phyloP scores from a whole-genome alignment of 192 early-diverging fungal genomes.

The Spinellus fusiger region DNA sequence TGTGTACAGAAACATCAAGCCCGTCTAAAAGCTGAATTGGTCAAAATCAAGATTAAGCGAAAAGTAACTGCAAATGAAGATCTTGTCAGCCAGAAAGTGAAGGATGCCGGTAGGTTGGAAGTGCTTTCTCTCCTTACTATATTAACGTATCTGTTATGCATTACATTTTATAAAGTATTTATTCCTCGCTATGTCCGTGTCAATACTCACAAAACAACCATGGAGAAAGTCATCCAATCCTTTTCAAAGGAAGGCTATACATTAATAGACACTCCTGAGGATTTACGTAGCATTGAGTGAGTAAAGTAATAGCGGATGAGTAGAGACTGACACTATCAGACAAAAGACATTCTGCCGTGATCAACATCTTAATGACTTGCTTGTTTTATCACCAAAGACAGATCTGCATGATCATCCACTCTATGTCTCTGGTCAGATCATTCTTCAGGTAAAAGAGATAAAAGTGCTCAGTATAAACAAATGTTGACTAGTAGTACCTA shows the following conservation, averaged over 20 bases:
- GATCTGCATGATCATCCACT: slow-evolving; percentile 85
- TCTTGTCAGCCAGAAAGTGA: slow-evolving; percentile 57
- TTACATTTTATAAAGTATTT: slow-evolving; percentile 31
- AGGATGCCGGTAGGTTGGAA: slow-evolving; percentile 39
- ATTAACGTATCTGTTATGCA: background rate
- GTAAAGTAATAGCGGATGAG: slow-evolving; percentile 1
- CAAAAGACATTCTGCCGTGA: slow-evolving; percentile 47
- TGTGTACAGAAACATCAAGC: slow-evolving; percentile 62
- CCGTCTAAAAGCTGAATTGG: slow-evolving; percentile 69
- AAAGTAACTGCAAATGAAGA: slow-evolving; percentile 62
- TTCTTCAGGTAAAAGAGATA: slow-evolving; percentile 62
- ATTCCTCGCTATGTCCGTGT: slow-evolving; percentile 86
- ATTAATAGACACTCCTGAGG: slow-evolving; percentile 30
- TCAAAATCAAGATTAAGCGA: slow-evolving; percentile 66
- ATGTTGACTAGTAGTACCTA: background rate
- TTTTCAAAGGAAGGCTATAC: slow-evolving; percentile 57
- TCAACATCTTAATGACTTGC: slow-evolving; percentile 70
- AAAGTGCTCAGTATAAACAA: background rate
- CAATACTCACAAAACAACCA: slow-evolving; percentile 70
- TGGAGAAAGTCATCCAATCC: slow-evolving; percentile 58
- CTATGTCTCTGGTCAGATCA: slow-evolving; percentile 68
- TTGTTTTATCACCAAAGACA: slow-evolving; percentile 80
- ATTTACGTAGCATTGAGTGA: slow-evolving; percentile 24
- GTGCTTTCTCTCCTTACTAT: background rate
- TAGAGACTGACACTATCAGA: slow-evolving; percentile 3